Evolutionary conservation across 2,329 filamentous ascomycete species (phyloP), one percentile per base, ranked within the genome.

Genomic region (Colletotrichum simmondsii): DNA sequence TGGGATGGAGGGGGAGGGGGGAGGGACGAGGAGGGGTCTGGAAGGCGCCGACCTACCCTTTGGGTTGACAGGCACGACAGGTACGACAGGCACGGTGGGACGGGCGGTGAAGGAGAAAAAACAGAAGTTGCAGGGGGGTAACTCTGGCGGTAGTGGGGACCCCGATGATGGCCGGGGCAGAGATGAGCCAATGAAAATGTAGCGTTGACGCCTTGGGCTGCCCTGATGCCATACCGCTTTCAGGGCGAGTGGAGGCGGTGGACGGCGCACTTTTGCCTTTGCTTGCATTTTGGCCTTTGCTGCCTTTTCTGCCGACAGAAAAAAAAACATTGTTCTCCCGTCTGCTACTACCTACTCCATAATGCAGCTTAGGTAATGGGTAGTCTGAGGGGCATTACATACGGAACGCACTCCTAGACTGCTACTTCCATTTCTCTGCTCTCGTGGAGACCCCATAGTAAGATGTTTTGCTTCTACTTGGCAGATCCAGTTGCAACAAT

Each of bases 171-270:
- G 22, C 32, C n/a, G 28, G 28, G 30, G 62, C 49, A 4, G 6
- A 24, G 22, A 24, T 19, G 32, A 46, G 30, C 70, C 70, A 72
- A 70, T 72, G 6, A 52, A 28, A 46, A 10, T 12, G 7, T 16
- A 22, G 16, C 14, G 0, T 26, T 24, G 49, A 26, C 19, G 28
- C 37, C 66, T 70, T 12, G 14, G 65, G 49, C 70, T 72, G 70
- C 70, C 70, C 70, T 72, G 66, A 65, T 65, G 70, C 70, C 66
- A 72, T 72, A 70, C 70, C 66, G 66, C 66, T 65, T 72, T 72
- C 70, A 61, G 70, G 58, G 46, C n/a, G 12, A 42, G 65, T 70
- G 66, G 66, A 70, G 65, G 56, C 42, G 49, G 60, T 65, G 66
- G 49, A 46, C 66, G 66, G 60, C 66, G 70, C 70, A 72, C 70